phyloP scores from a whole-genome alignment of 805 yeast genomes.

The Kazachstania viticola region DNA sequence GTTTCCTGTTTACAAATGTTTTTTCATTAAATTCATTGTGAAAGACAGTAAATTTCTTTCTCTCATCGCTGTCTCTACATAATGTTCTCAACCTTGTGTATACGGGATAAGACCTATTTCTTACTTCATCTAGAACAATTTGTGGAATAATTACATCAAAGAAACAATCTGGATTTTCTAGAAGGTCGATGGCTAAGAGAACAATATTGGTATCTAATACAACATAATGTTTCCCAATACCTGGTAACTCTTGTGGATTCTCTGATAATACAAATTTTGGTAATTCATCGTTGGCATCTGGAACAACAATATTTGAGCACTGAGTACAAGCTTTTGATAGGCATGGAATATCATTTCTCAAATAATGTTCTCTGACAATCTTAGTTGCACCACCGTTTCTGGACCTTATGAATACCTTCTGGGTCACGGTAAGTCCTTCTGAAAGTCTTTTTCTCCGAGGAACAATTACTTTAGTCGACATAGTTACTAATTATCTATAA shows the following conservation, averaged over 20 bases:
- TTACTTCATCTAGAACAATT: slow-evolving; percentile 86
- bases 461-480: slow-evolving; percentile 10
- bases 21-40: slow-evolving; percentile 81
- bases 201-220: slow-evolving; percentile 84
- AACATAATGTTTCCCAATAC: slow-evolving; percentile 64
- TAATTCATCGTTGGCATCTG: slow-evolving; percentile 58
- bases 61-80: slow-evolving; percentile 41
- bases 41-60: slow-evolving; percentile 78
- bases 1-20: slow-evolving; percentile 51
- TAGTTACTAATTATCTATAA: too few relatives aligned
- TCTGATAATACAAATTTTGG: slow-evolving; percentile 56
- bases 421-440: slow-evolving; percentile 55
- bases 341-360: slow-evolving; percentile 89
- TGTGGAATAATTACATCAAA: slow-evolving; percentile 92
- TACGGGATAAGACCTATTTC: slow-evolving; percentile 76
- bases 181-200: slow-evolving; percentile 75
- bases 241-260: slow-evolving; percentile 38
- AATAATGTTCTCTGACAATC: slow-evolving; percentile 86
- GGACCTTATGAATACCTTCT: slow-evolving; percentile 85
- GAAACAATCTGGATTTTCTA: slow-evolving; percentile 68
- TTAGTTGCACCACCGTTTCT: slow-evolving; percentile 79
- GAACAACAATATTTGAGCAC: slow-evolving; percentile 43
- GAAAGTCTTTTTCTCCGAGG: slow-evolving; percentile 34
- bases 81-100: slow-evolving; percentile 74
- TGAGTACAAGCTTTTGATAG: slow-evolving; percentile 55